phyloP scores from a whole-genome alignment of 202 grass and related monocot species.

The Setaria viridis region DNA sequence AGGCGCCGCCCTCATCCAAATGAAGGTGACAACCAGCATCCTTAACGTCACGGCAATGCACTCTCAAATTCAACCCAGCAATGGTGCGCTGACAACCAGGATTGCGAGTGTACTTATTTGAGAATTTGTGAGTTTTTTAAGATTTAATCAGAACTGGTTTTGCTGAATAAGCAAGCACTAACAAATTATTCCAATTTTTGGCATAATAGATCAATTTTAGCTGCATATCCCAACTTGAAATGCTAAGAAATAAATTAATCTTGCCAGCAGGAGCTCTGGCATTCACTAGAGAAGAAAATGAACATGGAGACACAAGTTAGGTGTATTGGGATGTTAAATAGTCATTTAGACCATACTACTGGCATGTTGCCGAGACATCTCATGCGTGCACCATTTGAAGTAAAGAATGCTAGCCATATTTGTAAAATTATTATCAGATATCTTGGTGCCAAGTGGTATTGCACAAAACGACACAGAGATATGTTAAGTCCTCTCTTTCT shows the following conservation, averaged over 20 bases:
- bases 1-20: neutral
- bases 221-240: neutral
- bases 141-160: neutral
- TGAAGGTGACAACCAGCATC: no score
- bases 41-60: neutral
- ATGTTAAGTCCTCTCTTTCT: neutral
- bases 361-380: neutral
- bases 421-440: neutral
- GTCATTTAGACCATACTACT: neutral
- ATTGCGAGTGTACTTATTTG: neutral
- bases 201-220: neutral
- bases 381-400: neutral
- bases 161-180: neutral
- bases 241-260: slow-evolving; percentile 3
- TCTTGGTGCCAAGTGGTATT: neutral
- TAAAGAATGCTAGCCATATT: neutral
- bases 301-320: neutral
- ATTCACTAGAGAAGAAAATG: neutral
- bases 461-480: neutral
- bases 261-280: neutral
- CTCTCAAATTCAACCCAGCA: neutral
- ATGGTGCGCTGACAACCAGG: neutral
- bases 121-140: neutral
- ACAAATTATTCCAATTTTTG: neutral
- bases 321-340: neutral